phyloP scores from a whole-genome alignment of 306 rosid genomes.

The Echinosophora koreensis region DNA sequence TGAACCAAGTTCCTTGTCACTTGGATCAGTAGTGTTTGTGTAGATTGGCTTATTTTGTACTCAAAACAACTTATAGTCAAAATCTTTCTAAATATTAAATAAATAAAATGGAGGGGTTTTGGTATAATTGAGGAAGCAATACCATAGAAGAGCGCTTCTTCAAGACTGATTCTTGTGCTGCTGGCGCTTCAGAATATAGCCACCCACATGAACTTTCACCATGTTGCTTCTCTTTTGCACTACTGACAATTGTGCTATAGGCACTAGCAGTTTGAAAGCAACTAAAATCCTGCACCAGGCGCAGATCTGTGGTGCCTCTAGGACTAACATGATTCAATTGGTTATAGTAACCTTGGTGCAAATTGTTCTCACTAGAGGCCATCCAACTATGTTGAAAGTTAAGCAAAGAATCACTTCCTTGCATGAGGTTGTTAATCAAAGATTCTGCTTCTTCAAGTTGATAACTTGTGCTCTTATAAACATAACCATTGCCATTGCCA shows the following conservation, averaged over 20 bases:
- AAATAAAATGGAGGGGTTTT: neutral
- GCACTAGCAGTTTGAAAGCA: conserved; percentile 59
- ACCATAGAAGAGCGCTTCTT: conserved; percentile 72
- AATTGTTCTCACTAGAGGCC: conserved; percentile 39
- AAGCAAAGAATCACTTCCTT: conserved; percentile 63
- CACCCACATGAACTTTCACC: conserved; percentile 64
- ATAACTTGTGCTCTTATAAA: conserved; percentile 40
- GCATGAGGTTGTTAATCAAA: conserved; percentile 50
- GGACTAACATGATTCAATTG: conserved; percentile 56
- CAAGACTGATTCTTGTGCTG: conserved; percentile 44
- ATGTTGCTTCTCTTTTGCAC: conserved; percentile 49
- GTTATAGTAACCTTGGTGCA: conserved; percentile 34
- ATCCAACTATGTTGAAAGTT: conserved; percentile 64
- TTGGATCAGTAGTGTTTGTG: neutral
- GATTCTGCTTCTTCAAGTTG: conserved; percentile 59
- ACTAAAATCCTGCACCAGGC: conserved; percentile 53
- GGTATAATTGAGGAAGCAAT: conserved; percentile 2
- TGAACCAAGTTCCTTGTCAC: too few relatives aligned
- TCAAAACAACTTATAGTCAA: neutral
- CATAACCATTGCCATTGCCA: conserved; percentile 43
- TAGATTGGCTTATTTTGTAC: too few relatives aligned
- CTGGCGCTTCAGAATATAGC: conserved; percentile 64
- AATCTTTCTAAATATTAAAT: neutral
- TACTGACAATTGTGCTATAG: conserved; percentile 48
- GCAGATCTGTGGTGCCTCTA: conserved; percentile 33